These are phyloP conservation scores for Vigna nakashimae DNA, from an alignment of 306 rosid genomes.

Conservation along the genomic window DNA sequence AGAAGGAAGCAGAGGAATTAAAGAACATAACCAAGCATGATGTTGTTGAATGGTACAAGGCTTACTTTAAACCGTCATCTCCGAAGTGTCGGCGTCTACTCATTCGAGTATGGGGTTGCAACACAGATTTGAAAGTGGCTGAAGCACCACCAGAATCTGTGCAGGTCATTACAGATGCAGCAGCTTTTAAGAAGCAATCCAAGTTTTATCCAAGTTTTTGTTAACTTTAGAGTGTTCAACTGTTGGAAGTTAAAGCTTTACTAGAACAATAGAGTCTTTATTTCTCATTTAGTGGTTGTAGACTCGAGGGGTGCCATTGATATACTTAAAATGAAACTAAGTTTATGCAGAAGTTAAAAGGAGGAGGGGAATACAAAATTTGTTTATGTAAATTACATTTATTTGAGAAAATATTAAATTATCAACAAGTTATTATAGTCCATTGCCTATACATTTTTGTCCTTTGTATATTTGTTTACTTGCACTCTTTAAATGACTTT, in stretches of 20 bases:
- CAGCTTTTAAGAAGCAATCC: slow-evolving; percentile 68
- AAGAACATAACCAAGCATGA: slow-evolving; percentile 66
- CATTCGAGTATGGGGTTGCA: slow-evolving; percentile 91
- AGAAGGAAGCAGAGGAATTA: slow-evolving; percentile 84
- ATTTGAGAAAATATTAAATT: slow-evolving; percentile 29
- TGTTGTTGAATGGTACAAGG: slow-evolving; percentile 74
- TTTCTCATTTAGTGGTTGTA: slow-evolving; percentile 20
- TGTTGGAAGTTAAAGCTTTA: slow-evolving; percentile 22
- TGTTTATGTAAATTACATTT: slow-evolving; percentile 41
- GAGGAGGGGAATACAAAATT: neutral
- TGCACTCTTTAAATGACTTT: neutral
- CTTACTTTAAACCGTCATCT: slow-evolving; percentile 70
- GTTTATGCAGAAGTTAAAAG: neutral
- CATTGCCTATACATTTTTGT: slow-evolving; percentile 8
- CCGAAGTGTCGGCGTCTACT: slow-evolving; percentile 78
- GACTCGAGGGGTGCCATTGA: slow-evolving; percentile 2
- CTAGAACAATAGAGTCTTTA: slow-evolving; percentile 18
- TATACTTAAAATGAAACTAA: slow-evolving; percentile 29
- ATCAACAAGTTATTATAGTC: slow-evolving; percentile 26
- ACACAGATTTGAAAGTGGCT: slow-evolving; percentile 65
- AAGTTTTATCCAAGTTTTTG: slow-evolving; percentile 68
- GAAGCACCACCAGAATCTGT: slow-evolving; percentile 50
- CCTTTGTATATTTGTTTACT: neutral
- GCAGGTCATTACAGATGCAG: slow-evolving; percentile 62
- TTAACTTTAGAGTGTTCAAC: slow-evolving; percentile 44